Percentiles rank a stretch among this genome's conserved stretches.
Evolutionary conservation across 2,329 filamentous ascomycete species (phyloP).

Genomic region (Drechslerella coelobrocha): DNA sequence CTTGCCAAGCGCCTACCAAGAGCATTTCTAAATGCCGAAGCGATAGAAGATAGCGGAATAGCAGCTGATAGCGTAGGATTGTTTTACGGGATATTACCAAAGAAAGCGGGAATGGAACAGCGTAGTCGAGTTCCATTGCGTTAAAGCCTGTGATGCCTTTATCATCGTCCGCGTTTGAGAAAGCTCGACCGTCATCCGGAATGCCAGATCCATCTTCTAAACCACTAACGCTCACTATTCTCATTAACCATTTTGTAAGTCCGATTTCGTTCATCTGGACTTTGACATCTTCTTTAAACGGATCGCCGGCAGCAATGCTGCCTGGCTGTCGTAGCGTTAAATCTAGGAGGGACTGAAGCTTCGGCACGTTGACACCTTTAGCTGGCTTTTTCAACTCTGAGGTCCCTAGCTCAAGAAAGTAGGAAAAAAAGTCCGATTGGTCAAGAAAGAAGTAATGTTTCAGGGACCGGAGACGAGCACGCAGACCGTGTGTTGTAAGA

Average conservation of each 20-base stretch:
- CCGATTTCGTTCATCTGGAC: conserved; percentile 96
- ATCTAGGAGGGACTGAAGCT: conserved; percentile 94
- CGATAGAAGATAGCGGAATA: conserved; percentile 92
- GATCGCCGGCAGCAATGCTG: conserved; percentile 89
- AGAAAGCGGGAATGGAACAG: conserved; percentile 91
- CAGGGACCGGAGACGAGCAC: conserved; percentile 82
- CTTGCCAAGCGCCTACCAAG: conserved; percentile 85
- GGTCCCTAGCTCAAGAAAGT: conserved; percentile 89
- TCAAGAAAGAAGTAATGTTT: conserved; percentile 99
- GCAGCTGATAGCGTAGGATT: conserved; percentile 91
- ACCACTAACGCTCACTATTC: conserved; percentile 94
- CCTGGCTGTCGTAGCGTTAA: conserved; percentile 94
- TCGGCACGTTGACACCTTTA: conserved; percentile 85
- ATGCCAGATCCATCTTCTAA: conserved; percentile 70
- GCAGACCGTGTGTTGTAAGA: conserved; percentile 88
- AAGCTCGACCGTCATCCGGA: conserved; percentile 71
- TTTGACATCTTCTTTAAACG: conserved; percentile 98
- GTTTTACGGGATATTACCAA: conserved; percentile 96
- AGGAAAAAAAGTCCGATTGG: conserved; percentile 95
- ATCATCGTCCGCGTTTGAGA: conserved; percentile 74
- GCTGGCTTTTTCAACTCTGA: conserved; percentile 91
- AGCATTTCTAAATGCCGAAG: conserved; percentile 87
- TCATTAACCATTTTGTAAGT: conserved; percentile 90
- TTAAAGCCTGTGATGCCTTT: conserved; percentile 90
- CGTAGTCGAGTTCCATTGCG: conserved; percentile 90